phyloP scores from a whole-genome alignment of 306 rosid species.

The Castanea mollissima region DNA sequence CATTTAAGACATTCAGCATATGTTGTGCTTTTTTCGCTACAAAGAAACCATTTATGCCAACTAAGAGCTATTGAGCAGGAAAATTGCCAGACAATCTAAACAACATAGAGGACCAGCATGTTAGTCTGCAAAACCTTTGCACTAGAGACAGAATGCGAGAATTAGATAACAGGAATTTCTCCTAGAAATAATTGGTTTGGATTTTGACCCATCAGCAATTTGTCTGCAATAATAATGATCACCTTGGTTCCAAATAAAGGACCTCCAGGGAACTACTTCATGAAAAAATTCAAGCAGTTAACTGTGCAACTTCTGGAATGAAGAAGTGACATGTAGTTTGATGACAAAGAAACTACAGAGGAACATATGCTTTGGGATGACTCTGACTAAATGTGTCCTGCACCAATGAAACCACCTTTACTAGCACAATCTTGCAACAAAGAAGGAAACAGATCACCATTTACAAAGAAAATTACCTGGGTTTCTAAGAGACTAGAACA shows the following conservation, averaged over 20 bases:
- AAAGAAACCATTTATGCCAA: background rate
- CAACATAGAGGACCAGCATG: background rate
- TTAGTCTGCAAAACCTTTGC: background rate
- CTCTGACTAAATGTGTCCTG: background rate
- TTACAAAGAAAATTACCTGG: constrained; percentile 11
- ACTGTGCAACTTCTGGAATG: background rate
- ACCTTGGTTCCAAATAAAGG: background rate
- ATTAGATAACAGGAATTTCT: background rate
- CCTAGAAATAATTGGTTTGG: background rate
- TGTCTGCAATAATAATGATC: background rate
- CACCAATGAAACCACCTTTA: background rate
- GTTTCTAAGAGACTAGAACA: background rate
- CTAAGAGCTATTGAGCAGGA: background rate
- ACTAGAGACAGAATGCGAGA: background rate
- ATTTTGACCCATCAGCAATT: background rate
- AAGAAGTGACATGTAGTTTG: background rate
- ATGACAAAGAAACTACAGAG: background rate
- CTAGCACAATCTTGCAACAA: background rate
- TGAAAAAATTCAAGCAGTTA: background rate
- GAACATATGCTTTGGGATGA: background rate
- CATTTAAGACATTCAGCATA: background rate
- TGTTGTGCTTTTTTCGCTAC: background rate
- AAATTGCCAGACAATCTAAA: background rate
- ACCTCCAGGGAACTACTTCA: background rate
- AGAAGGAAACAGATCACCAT: background rate